phyloP scores from a whole-genome alignment of 2,329 filamentous ascomycete genomes.

The Colletotrichum karsti region DNA sequence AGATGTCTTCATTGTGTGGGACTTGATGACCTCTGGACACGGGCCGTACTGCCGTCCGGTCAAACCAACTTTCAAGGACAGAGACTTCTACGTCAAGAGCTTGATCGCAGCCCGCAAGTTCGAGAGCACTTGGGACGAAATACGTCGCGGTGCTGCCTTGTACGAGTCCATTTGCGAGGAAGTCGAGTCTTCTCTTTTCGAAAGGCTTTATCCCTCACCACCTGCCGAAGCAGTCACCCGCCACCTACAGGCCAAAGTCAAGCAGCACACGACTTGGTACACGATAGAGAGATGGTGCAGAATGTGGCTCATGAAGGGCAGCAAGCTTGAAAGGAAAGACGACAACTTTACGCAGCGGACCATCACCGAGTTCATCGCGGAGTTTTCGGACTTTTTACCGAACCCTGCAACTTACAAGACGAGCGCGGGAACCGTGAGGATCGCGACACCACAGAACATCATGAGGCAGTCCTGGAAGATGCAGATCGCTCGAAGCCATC shows the following conservation, averaged over 20 bases:
- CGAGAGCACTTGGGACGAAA: constrained; percentile 15
- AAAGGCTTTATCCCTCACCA: constrained; percentile 17
- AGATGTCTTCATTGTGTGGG: constrained; percentile 63
- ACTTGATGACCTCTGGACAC: constrained; percentile 65
- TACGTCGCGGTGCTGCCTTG: neutral
- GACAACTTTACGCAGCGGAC: neutral
- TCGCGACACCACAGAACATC: neutral
- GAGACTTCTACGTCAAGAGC: constrained; percentile 51
- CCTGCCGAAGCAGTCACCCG: constrained; percentile 4
- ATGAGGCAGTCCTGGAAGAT: neutral
- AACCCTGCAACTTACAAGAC: constrained; percentile 23
- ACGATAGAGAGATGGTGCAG: constrained; percentile 21
- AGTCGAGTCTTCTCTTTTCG: constrained; percentile 17
- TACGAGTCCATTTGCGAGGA: constrained; percentile 13
- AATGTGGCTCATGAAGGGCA: constrained; percentile 8
- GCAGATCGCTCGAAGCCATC: neutral
- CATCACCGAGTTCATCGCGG: constrained; percentile 22
- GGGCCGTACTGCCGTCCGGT: constrained; percentile 55
- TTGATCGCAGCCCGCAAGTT: constrained; percentile 38
- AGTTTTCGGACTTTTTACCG: constrained; percentile 24
- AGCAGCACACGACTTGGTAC: constrained; percentile 26
- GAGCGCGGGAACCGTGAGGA: constrained; percentile 18
- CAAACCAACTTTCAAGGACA: constrained; percentile 65
- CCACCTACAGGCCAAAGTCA: constrained; percentile 19
- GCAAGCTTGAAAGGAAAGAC: neutral